Evolutionary conservation across 495 filamentous ascomycete species (phyloP).

Genomic region (Entonaema liquescens): DNA sequence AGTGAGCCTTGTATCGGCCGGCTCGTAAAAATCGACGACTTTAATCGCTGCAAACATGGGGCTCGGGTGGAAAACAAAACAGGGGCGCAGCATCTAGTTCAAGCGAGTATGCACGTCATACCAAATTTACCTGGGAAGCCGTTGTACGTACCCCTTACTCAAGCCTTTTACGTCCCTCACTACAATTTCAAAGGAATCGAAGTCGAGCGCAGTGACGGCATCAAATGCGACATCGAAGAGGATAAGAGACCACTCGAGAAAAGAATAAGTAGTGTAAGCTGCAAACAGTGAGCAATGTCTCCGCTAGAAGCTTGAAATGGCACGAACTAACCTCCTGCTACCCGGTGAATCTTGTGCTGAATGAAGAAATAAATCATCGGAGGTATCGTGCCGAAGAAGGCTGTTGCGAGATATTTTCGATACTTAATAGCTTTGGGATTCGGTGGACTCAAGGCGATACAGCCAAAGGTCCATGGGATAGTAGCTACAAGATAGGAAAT

Average conservation of each 20-base stretch:
- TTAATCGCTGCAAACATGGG: background rate
- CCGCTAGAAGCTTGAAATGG: background rate
- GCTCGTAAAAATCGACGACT: background rate
- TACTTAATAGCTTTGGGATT: conserved; percentile 88
- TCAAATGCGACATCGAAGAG: conserved; percentile 97
- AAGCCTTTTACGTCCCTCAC: conserved; percentile 88
- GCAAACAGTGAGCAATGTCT: conserved; percentile 34
- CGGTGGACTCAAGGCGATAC: conserved; percentile 85
- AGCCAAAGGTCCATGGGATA: conserved; percentile 93
- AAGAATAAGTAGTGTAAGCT: conserved; percentile 99
- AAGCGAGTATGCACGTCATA: conserved; percentile 40
- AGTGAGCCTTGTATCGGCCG: background rate
- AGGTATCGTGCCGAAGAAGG: conserved; percentile 91
- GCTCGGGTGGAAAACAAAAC: background rate
- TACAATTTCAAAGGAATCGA: conserved; percentile 86
- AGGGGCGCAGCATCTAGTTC: conserved; percentile 27
- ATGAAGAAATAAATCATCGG: conserved; percentile 97
- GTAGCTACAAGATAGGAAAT: conserved; percentile 96
- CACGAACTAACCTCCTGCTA: conserved; percentile 81
- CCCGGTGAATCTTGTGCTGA: conserved; percentile 96
- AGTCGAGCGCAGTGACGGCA: conserved; percentile 95
- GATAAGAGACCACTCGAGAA: conserved; percentile 97
- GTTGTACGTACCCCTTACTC: conserved; percentile 98
- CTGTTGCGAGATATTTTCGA: conserved; percentile 80
- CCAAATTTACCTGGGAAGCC: conserved; percentile 82